Conservation (phyloP, 148 eudicot genomes). For the Nepenthes mirabilis region DNA sequence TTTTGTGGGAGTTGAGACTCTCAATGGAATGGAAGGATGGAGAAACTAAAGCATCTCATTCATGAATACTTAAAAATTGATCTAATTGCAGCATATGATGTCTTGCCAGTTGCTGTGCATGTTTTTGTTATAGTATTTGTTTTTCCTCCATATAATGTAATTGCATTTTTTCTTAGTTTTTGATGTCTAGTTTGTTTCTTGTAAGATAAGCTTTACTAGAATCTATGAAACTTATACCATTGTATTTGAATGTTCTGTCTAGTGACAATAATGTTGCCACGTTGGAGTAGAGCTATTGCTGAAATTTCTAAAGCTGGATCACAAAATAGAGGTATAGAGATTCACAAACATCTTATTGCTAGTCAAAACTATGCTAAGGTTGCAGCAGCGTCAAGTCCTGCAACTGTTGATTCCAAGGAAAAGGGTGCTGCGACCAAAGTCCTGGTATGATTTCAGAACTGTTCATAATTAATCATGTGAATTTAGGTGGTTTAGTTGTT, state of each 20-base stretch:
- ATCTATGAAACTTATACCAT: no score
- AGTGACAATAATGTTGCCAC: conserved; percentile 25
- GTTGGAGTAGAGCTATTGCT: conserved; percentile 40
- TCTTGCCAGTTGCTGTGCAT: no score
- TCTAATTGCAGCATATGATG: no score
- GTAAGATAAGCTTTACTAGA: no score
- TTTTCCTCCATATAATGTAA: no score
- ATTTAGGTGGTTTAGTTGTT: neutral
- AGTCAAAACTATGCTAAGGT: conserved; percentile 31
- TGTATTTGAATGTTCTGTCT: neutral
- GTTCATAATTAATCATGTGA: conserved; percentile 6
- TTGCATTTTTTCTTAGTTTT: no score
- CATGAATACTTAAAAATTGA: no score
- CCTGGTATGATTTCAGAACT: conserved; percentile 16
- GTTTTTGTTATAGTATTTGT: no score
- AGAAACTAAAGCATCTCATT: no score
- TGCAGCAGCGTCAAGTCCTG: conserved; percentile 22
- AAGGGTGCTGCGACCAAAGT: conserved; percentile 10
- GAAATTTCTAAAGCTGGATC: conserved; percentile 26
- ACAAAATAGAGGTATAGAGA: conserved; percentile 10
- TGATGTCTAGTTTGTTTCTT: no score
- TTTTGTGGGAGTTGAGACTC: no score
- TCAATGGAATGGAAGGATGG: no score
- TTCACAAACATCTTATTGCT: conserved; percentile 7
- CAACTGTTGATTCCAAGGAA: conserved; percentile 15